Conservation (phyloP, 768 basidiomycete genomes). For the Tulasnella sp. region DNA sequence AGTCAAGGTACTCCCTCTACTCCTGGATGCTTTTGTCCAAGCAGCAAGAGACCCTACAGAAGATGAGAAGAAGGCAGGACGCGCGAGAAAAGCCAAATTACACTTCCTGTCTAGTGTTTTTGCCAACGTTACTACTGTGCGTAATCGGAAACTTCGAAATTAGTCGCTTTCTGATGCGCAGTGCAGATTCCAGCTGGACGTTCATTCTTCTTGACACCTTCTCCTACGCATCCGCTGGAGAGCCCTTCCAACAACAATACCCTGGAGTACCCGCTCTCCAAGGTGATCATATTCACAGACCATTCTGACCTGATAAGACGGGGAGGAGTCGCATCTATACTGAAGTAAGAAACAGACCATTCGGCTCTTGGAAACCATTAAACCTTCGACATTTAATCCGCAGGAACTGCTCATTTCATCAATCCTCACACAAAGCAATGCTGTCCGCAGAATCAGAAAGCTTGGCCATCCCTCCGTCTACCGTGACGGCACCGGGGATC, state of each 20-base stretch:
- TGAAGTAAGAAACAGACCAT: conserved; percentile 49
- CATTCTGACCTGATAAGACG: conserved; percentile 76
- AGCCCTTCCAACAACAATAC: conserved; percentile 18
- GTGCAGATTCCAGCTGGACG: conserved; percentile 60
- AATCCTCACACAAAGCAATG: conserved; percentile 54
- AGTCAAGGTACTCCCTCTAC: conserved; percentile 56
- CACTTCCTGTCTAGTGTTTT: conserved; percentile 93
- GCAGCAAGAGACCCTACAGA: conserved; percentile 46
- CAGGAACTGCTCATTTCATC: conserved; percentile 71
- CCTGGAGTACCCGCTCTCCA: conserved; percentile 70
- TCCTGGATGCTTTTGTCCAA: conserved; percentile 82
- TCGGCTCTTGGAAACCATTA: not conserved
- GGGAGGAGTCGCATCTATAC: conserved; percentile 71
- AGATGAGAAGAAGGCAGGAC: conserved; percentile 27
- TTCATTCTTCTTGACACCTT: conserved; percentile 65
- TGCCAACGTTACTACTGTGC: conserved; percentile 74
- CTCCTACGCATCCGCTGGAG: conserved; percentile 37
- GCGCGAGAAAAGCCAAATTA: conserved; percentile 52
- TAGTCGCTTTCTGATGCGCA: not conserved
- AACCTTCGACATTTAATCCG: not conserved
- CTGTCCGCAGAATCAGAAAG: conserved; percentile 44
- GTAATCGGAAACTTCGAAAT: conserved; percentile 21
- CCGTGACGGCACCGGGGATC: conserved; percentile 54
- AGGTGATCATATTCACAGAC: conserved; percentile 77
- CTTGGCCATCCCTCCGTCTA: conserved; percentile 46